Evolutionary conservation across 2,329 filamentous ascomycete genomes (phyloP).

Genomic region (Trichoderma harzianum): DNA sequence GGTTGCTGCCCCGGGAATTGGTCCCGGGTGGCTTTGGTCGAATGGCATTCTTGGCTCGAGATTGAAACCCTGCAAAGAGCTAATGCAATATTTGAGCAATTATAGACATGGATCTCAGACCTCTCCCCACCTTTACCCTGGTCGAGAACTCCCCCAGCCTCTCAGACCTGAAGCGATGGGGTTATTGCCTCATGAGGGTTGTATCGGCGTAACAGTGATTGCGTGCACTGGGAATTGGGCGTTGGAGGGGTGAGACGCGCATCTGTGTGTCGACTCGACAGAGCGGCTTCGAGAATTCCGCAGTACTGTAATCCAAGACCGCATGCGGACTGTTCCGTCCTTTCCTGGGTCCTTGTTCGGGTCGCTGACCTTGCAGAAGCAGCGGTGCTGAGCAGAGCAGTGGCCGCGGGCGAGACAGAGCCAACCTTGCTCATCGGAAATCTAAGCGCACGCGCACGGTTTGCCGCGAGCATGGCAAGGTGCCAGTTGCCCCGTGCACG

Average conservation of each 20-base stretch:
- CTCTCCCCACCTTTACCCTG: not conserved
- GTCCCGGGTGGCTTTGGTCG: not conserved
- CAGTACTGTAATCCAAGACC: not conserved
- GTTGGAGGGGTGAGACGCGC: not conserved
- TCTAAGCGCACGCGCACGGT: not conserved
- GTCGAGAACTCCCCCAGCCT: not conserved
- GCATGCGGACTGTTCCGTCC: not conserved
- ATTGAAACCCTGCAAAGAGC: not conserved
- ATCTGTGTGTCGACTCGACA: not conserved
- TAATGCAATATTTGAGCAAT: slow-evolving; percentile 13
- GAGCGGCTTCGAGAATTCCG: not conserved
- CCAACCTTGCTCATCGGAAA: not conserved
- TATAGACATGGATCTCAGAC: slow-evolving; percentile 14
- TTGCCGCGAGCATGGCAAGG: not conserved
- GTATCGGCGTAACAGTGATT: not conserved
- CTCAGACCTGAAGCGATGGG: not conserved
- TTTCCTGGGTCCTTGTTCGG: not conserved
- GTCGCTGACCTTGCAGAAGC: not conserved
- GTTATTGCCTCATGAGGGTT: not conserved
- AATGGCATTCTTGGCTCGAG: not conserved
- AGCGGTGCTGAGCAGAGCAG: not conserved
- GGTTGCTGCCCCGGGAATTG: not conserved
- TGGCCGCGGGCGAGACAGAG: not conserved
- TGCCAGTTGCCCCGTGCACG: not conserved
- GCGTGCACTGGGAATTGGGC: not conserved